A percentile compares a stretch with the other conserved stretches of the same genome.
Conservation (phyloP, 768 basidiomycete species). For the Antrodiella citrinella region DNA sequence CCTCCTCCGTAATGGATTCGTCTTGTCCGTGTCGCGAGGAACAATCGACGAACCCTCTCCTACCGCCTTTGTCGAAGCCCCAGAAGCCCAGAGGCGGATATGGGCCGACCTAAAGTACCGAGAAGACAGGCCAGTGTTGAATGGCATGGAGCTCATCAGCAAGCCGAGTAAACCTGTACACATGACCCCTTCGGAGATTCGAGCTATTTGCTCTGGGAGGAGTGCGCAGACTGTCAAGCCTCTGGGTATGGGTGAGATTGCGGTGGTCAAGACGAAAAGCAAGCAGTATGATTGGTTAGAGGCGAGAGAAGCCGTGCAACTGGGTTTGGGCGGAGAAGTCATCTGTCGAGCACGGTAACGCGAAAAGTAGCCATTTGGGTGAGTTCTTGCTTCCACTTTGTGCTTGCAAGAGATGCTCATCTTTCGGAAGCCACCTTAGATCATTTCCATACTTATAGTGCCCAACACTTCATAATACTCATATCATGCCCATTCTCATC, state of each 20-base stretch:
- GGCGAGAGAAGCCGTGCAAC: slow-evolving; percentile 81
- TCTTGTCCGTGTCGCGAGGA: slow-evolving; percentile 77
- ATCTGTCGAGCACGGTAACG: slow-evolving; percentile 65
- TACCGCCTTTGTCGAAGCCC: slow-evolving; percentile 44
- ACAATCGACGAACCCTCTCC: slow-evolving; percentile 62
- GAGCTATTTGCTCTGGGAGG: slow-evolving; percentile 72
- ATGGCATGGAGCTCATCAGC: slow-evolving; percentile 72
- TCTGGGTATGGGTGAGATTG: slow-evolving; percentile 88
- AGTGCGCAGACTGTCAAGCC: slow-evolving; percentile 77
- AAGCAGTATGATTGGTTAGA: slow-evolving; percentile 82
- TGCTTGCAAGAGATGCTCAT: too few species aligned
- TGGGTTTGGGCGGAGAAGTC: slow-evolving; percentile 78
- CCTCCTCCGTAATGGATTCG: slow-evolving; percentile 84
- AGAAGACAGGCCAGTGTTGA: slow-evolving; percentile 79
- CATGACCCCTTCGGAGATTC: slow-evolving; percentile 67
- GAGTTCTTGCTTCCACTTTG: background rate
- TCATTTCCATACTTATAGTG: background rate
- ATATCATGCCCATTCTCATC: background rate
- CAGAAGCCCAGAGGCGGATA: slow-evolving; percentile 67
- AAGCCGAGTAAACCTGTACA: slow-evolving; percentile 76
- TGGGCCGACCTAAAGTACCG: slow-evolving; percentile 96
- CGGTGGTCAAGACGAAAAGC: slow-evolving; percentile 67
- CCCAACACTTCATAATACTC: background rate
- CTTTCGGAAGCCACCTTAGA: background rate
- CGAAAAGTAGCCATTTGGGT: background rate